phyloP scores from a whole-genome alignment of 768 basidiomycete species.

The Roridomyces roridus region DNA sequence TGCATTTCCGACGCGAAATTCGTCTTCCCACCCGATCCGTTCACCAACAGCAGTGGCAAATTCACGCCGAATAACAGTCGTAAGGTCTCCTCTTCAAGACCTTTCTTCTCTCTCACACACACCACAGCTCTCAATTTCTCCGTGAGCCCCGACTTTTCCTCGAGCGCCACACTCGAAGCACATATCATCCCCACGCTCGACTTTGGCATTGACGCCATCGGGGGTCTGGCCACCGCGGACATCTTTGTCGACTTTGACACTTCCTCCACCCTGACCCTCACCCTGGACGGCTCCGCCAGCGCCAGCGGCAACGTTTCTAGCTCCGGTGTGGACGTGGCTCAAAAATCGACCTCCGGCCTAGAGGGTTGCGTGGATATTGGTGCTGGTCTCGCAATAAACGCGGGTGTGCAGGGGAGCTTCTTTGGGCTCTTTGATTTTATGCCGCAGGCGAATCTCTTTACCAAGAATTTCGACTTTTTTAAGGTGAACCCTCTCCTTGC shows the following conservation, averaged over 20 bases:
- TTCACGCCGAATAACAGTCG: constrained; percentile 37
- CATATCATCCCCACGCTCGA: constrained; percentile 45
- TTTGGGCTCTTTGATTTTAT: constrained; percentile 43
- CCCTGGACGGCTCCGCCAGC: constrained; percentile 19
- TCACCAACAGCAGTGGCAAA: constrained; percentile 26
- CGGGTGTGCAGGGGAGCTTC: constrained; percentile 45
- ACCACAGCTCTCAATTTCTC: constrained; percentile 38
- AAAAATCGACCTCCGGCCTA: constrained; percentile 16
- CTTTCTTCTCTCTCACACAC: not conserved
- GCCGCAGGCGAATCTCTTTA: constrained; percentile 41
- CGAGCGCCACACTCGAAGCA: constrained; percentile 35
- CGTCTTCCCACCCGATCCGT: constrained; percentile 42
- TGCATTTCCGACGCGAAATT: constrained; percentile 36
- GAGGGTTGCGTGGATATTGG: constrained; percentile 44
- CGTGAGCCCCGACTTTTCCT: constrained; percentile 35
- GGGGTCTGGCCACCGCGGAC: constrained; percentile 17
- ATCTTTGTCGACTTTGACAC: constrained; percentile 36
- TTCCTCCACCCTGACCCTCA: constrained; percentile 32
- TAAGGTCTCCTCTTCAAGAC: constrained; percentile 17
- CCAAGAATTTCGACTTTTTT: constrained; percentile 45
- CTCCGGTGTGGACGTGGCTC: constrained; percentile 1
- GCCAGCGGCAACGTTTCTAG: constrained; percentile 2
- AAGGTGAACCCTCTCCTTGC: constrained; percentile 22
- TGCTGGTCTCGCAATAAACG: constrained; percentile 43
- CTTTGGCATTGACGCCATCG: constrained; percentile 36